Percentiles rank a stretch among this genome's conserved stretches.
Conservation (phyloP, 495 filamentous ascomycete genomes). For the Xylaria flabelliformis region DNA sequence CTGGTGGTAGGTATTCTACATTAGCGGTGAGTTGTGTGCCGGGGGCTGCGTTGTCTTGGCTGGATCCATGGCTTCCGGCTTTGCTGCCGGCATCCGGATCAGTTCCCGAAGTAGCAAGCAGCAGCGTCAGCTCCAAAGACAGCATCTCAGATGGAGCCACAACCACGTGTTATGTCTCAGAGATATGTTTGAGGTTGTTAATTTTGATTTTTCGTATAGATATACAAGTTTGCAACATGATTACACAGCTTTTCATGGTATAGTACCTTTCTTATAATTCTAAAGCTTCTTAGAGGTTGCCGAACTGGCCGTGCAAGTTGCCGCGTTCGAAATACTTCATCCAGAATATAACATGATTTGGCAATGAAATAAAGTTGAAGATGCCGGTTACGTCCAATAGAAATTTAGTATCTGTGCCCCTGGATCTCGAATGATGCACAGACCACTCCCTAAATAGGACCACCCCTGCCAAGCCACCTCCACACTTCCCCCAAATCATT, state of each 20-base stretch:
- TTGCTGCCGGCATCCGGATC: neutral
- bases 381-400: conserved; percentile 7
- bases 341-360: neutral
- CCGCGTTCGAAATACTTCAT: neutral
- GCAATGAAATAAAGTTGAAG: neutral
- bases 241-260: neutral
- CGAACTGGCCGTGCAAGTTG: neutral
- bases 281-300: neutral
- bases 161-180: neutral
- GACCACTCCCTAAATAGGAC: conserved; percentile 13
- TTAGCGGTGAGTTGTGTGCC: neutral
- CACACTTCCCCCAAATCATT: neutral
- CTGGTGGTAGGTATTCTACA: neutral
- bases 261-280: neutral
- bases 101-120: neutral
- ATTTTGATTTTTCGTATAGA: neutral
- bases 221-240: neutral
- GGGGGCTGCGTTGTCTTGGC: neutral
- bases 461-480: conserved; percentile 7
- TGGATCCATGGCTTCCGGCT: neutral
- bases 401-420: conserved; percentile 7
- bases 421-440: conserved; percentile 4
- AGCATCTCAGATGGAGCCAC: conserved; percentile 11
- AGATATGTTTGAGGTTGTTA: neutral
- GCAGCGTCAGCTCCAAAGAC: neutral